A percentile compares a stretch with the other conserved stretches of the same genome.
These are phyloP conservation scores for Aspergillus novofumigatus DNA, from an alignment of 2,329 filamentous ascomycete genomes.

Conservation along the genomic window DNA sequence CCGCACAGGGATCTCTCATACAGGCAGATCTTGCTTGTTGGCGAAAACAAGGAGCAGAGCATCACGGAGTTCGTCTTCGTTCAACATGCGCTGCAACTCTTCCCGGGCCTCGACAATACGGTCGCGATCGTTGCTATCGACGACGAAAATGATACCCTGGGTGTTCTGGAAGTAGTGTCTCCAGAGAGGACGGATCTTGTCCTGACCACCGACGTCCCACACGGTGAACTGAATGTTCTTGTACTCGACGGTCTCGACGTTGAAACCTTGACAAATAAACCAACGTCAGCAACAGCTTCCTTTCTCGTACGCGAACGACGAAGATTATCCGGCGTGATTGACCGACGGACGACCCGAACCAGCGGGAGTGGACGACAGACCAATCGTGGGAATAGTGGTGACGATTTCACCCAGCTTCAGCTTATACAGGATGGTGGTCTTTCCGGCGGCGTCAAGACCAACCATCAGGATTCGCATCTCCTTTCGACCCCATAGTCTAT, in stretches of 20 bases:
- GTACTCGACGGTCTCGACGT: conserved; percentile 99
- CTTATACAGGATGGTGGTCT: conserved; percentile 99
- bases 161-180: conserved; percentile 99
- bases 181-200: conserved; percentile 99
- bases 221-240: conserved; percentile 99
- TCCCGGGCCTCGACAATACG: conserved; percentile 95
- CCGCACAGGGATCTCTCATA: conserved; percentile 46
- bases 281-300: conserved; percentile 9
- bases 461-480: conserved; percentile 99
- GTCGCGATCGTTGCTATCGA: conserved; percentile 98
- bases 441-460: conserved; percentile 97
- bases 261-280: conserved; percentile 69
- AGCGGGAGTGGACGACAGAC: conserved; percentile 49
- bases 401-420: conserved; percentile 98
- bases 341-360: conserved; percentile 3
- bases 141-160: conserved; percentile 99
- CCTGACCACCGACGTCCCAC: conserved; percentile 99
- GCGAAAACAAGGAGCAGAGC: conserved; percentile 95
- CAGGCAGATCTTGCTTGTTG: conserved; percentile 99
- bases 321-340: conserved; percentile 3
- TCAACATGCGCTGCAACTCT: conserved; percentile 96
- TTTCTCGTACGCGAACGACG: neutral
- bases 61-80: conserved; percentile 97
- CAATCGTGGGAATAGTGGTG: conserved; percentile 98
- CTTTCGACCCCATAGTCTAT: conserved; percentile 98